These are phyloP conservation scores for Solanum hybrid DNA, from an alignment of 305 asterid species.

Conservation along the genomic window DNA sequence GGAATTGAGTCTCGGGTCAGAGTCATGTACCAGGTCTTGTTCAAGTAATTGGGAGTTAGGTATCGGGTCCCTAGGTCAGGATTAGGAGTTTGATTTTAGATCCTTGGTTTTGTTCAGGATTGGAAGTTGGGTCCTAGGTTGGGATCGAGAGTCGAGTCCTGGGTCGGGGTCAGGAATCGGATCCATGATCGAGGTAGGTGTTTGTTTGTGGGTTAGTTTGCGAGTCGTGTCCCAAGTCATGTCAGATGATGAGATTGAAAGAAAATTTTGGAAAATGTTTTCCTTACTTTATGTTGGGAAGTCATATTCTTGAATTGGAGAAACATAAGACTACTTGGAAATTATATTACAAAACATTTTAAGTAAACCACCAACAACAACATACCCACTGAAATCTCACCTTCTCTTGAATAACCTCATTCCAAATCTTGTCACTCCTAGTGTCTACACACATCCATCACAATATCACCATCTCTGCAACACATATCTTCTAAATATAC, in stretches of 20 bases:
- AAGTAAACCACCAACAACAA: too few relatives aligned
- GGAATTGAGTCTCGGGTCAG: neutral
- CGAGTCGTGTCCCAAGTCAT: neutral
- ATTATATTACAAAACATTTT: too few relatives aligned
- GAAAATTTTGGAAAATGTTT: neutral
- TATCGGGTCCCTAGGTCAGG: neutral
- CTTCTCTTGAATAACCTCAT: too few relatives aligned
- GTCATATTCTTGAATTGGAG: neutral
- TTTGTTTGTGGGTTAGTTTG: neutral
- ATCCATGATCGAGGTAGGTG: neutral
- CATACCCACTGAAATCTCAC: too few relatives aligned
- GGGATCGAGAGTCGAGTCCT: neutral
- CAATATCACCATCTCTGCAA: too few relatives aligned
- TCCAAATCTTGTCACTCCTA: too few relatives aligned
- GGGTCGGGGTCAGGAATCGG: neutral
- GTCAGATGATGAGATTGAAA: neutral
- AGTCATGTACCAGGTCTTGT: neutral
- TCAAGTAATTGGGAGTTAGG: neutral
- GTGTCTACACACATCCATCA: too few relatives aligned
- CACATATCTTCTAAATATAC: too few relatives aligned
- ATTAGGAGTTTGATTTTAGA: neutral
- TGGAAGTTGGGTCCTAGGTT: neutral
- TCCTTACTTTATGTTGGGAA: neutral
- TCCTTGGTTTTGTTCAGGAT: neutral
- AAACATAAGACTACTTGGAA: neutral